Evolutionary conservation across 768 basidiomycete genomes (phyloP).

Genomic region (Leccinellum rugosiceps): DNA sequence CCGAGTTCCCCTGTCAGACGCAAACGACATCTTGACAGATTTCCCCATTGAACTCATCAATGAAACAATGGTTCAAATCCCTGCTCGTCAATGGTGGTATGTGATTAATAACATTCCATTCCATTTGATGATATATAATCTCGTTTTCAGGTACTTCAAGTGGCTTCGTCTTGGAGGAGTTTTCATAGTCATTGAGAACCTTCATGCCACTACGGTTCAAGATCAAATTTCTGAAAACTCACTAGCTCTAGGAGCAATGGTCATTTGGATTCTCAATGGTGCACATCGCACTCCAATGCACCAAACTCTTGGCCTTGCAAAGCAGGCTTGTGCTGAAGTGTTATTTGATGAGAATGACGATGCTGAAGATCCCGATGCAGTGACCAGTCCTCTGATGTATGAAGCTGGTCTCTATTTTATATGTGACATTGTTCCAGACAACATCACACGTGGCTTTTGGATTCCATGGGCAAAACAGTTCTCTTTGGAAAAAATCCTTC

Average conservation of each 20-base stretch:
- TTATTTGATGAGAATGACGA: not conserved
- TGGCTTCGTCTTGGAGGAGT: not conserved
- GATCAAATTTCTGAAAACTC: not conserved
- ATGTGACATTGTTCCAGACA: not conserved
- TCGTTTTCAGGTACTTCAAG: conserved; percentile 7
- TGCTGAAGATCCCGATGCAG: not conserved
- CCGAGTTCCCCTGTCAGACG: not conserved
- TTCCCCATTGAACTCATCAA: not conserved
- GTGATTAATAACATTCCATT: not conserved
- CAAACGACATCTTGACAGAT: not conserved
- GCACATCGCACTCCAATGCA: not conserved
- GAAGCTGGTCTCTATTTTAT: conserved; percentile 4
- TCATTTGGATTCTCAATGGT: conserved; percentile 6
- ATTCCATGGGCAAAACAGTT: not conserved
- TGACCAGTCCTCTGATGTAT: conserved; percentile 2
- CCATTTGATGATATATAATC: not conserved
- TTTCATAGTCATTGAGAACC: not conserved
- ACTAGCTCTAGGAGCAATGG: conserved; percentile 2
- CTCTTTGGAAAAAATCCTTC: not conserved
- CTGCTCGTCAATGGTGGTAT: conserved; percentile 3
- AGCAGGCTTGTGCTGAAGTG: not conserved
- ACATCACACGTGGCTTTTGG: not conserved
- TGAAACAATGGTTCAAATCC: not conserved
- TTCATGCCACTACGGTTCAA: not conserved
- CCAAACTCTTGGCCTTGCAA: not conserved